phyloP scores from a whole-genome alignment of 1,139 yeast species.

The Candida mesenterica region DNA sequence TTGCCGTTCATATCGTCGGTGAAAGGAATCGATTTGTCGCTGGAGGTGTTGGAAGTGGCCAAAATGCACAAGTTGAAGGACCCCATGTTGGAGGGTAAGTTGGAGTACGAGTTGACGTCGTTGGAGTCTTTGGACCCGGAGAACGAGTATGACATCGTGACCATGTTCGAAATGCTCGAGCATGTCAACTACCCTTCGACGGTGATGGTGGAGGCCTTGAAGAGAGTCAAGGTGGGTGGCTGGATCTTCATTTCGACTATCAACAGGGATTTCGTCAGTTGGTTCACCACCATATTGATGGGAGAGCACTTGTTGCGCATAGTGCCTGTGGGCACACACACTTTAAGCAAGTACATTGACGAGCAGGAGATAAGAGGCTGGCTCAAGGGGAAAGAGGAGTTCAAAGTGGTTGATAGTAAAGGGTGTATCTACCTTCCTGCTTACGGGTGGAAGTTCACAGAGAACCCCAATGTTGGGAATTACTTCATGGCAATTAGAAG shows the following conservation, averaged over 20 bases:
- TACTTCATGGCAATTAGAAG: constrained; percentile 81
- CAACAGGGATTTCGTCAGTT: constrained; percentile 83
- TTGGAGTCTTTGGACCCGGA: constrained; percentile 54
- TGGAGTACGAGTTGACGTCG: constrained; percentile 59
- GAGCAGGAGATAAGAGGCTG: constrained; percentile 69
- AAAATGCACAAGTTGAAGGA: constrained; percentile 63
- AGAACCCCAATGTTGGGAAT: constrained; percentile 65
- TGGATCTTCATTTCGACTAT: constrained; percentile 87
- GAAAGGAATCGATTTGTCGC: constrained; percentile 80
- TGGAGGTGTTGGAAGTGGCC: constrained; percentile 82
- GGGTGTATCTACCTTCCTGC: constrained; percentile 86
- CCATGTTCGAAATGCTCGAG: constrained; percentile 92
- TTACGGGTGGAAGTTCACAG: constrained; percentile 78
- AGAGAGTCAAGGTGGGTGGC: constrained; percentile 74
- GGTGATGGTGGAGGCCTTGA: constrained; percentile 65
- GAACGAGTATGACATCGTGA: constrained; percentile 67
- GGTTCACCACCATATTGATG: constrained; percentile 89
- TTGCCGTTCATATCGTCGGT: constrained; percentile 62
- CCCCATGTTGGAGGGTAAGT: constrained; percentile 49
- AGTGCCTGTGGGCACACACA: constrained; percentile 93
- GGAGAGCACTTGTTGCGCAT: constrained; percentile 78
- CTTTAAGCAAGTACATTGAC: constrained; percentile 80
- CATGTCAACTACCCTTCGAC: constrained; percentile 85
- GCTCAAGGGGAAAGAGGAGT: constrained; percentile 46
- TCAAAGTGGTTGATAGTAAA: constrained; percentile 60